Base-by-base conservation (phyloP, 2,329 filamentous ascomycete species). In the Apiospora pterosperma region DNA sequence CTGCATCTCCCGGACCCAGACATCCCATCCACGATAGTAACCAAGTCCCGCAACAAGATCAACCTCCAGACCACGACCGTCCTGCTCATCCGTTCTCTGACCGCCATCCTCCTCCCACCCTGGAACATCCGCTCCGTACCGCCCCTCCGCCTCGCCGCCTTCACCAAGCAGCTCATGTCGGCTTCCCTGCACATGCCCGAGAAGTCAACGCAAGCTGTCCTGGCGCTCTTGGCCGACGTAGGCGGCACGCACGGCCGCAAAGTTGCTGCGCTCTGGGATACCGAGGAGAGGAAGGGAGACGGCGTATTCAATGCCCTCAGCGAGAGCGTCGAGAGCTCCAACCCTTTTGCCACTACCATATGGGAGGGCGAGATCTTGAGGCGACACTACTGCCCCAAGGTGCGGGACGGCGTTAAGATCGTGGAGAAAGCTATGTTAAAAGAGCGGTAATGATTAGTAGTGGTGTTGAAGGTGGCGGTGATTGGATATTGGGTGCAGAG, bases 41-140 rank as follows among this genome's bases (percentile, higher is more conserved):
- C 76, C 60, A 79, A 79, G 48, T 82, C 81, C 72, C 65, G 61
- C 60, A 89, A 88, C 75, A 96, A 92, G 76, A 88, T 99, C 80
- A 98, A 99, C 79, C 89, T 97, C 63, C 92, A 97, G 74, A 99
- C 96, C 0, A 97, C 94, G 0, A 96, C 94, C 2, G 93, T 97
- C 21, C 89, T 99, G 31, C 88, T 99, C 62, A 86, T 98, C 67
- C 91, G 94, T 68, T 96, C 92, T 62, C 84, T 99, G 6, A 91
- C 92, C 6, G 90, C 91, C 2, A 87, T 94, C 36, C 88, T 99
- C 23, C 84, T 97, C 0, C 93, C 95, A 0, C 81, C 88, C 59
- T 88, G 90, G 79, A 86, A 91, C 76, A 83, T 92, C 72, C 86
- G 91, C 73, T 84, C 90, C 65, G 85, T 93, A 2, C 93, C 96